Evolutionary conservation across 805 yeast genomes (phyloP).

Genomic region (Saccharomyces mikatae): DNA sequence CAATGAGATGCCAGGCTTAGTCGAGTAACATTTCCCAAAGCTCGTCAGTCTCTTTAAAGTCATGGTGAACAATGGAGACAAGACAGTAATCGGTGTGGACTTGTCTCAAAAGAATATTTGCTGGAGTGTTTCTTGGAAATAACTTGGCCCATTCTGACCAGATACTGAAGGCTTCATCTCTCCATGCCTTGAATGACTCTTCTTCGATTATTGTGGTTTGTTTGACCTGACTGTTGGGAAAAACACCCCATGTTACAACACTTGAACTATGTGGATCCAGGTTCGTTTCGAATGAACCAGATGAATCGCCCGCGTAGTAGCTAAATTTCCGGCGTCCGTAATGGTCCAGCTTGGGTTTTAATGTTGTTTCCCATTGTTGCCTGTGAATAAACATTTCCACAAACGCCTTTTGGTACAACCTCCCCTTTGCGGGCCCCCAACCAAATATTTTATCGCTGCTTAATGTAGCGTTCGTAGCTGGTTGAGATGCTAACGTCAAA

Average conservation of each 20-base stretch:
- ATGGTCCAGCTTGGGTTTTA: conserved; percentile 45
- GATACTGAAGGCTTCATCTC: conserved; percentile 86
- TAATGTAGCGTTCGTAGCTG: conserved; percentile 73
- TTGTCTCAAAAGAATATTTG: conserved; percentile 54
- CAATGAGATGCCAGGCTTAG: conserved; percentile 2
- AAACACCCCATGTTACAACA: conserved; percentile 97
- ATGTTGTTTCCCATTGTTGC: conserved; percentile 51
- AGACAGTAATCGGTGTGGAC: conserved; percentile 59
- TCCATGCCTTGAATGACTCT: conserved; percentile 92
- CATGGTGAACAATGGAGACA: conserved; percentile 84
- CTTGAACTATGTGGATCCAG: conserved; percentile 48
- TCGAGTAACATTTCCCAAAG: conserved; percentile 60
- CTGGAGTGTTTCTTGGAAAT: conserved; percentile 45
- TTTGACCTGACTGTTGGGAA: conserved; percentile 80
- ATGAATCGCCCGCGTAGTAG: conserved; percentile 64
- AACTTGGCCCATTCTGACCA: conserved; percentile 89
- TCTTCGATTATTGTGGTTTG: conserved; percentile 90
- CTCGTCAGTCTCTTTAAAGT: conserved; percentile 61
- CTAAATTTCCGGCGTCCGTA: conserved; percentile 43
- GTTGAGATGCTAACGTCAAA: conserved; percentile 92
- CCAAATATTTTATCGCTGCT: conserved; percentile 87
- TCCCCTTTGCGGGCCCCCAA: conserved; percentile 93
- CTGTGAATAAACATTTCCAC: conserved; percentile 82
- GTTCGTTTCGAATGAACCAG: conserved; percentile 54
- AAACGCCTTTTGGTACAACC: conserved; percentile 86